Evolutionary conservation across 2,329 filamentous ascomycete species (phyloP).

Genomic region (Aspergillus udagawae): DNA sequence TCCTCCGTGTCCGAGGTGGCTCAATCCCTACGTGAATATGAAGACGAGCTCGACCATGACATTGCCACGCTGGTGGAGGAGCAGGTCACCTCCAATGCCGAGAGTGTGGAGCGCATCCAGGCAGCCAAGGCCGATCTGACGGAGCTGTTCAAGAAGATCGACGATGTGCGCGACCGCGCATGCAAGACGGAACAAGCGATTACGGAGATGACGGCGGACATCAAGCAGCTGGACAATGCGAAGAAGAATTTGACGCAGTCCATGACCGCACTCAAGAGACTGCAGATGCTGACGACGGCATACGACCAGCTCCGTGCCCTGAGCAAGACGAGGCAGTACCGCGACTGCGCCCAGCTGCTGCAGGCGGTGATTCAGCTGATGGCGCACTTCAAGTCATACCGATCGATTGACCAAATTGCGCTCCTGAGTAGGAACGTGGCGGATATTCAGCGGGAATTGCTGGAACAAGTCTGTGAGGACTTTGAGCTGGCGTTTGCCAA

Average conservation of each 20-base stretch:
- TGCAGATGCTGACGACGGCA: slow-evolving; percentile 99
- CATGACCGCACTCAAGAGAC: slow-evolving; percentile 93
- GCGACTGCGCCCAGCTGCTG: slow-evolving; percentile 87
- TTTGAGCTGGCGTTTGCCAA: slow-evolving; percentile 95
- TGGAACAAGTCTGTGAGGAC: slow-evolving; percentile 98
- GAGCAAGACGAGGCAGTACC: slow-evolving; percentile 82
- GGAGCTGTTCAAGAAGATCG: slow-evolving; percentile 89
- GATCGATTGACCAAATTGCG: slow-evolving; percentile 97
- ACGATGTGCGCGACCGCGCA: slow-evolving; percentile 82
- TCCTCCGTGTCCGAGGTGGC: slow-evolving; percentile 71
- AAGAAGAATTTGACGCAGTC: slow-evolving; percentile 95
- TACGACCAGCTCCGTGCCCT: slow-evolving; percentile 89
- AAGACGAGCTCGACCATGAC: slow-evolving; percentile 75
- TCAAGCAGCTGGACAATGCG: slow-evolving; percentile 92
- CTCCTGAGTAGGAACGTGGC: slow-evolving; percentile 87
- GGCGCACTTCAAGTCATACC: slow-evolving; percentile 96
- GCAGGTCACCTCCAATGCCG: slow-evolving; percentile 80
- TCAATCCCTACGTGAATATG: slow-evolving; percentile 67
- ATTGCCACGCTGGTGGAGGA: slow-evolving; percentile 68
- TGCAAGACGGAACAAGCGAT: slow-evolving; percentile 93
- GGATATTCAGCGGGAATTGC: slow-evolving; percentile 83
- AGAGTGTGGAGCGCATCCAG: slow-evolving; percentile 87
- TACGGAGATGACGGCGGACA: slow-evolving; percentile 97
- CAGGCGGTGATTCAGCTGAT: slow-evolving; percentile 96
- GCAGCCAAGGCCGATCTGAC: slow-evolving; percentile 84